phyloP scores from a whole-genome alignment of 768 basidiomycete genomes.

The Terana coerulea region DNA sequence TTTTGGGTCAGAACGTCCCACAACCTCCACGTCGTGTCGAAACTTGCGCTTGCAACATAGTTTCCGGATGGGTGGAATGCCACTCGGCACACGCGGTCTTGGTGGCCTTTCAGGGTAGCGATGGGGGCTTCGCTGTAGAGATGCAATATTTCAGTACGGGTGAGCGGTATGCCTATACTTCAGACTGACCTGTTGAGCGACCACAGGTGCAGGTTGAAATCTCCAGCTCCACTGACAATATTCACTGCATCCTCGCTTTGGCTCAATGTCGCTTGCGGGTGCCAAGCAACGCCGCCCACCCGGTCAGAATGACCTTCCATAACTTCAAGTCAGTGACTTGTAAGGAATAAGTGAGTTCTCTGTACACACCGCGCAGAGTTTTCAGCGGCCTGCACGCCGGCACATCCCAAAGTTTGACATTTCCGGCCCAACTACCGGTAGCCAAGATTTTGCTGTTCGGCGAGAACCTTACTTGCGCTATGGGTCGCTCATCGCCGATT shows the following conservation, averaged over 20 bases:
- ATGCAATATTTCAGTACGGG: background rate
- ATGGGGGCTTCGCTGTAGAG: conserved; percentile 72
- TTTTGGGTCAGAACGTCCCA: conserved; percentile 87
- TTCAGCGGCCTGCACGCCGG: conserved; percentile 81
- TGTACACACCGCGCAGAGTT: conserved; percentile 61
- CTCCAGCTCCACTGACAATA: conserved; percentile 88
- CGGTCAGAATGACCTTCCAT: conserved; percentile 78
- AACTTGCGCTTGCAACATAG: conserved; percentile 92
- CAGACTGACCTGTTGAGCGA: conserved; percentile 68
- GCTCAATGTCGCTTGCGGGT: conserved; percentile 84
- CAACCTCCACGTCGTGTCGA: conserved; percentile 95
- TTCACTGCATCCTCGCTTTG: conserved; percentile 66
- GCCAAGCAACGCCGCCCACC: conserved; percentile 97
- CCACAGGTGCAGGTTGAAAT: conserved; percentile 85
- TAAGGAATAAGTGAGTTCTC: conserved; percentile 8
- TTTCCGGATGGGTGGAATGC: conserved; percentile 95
- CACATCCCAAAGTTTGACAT: conserved; percentile 93
- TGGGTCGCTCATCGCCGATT: conserved; percentile 94
- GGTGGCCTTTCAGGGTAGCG: conserved; percentile 84
- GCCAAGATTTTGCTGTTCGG: conserved; percentile 87
- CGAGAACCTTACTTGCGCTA: conserved; percentile 91
- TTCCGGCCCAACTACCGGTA: conserved; percentile 95
- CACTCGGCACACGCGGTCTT: conserved; percentile 87
- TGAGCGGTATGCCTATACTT: background rate
- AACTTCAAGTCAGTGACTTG: background rate